Evolutionary conservation across 352 stramenopile genomes (phyloP).

Genomic region (Phytophthora fragariae): DNA sequence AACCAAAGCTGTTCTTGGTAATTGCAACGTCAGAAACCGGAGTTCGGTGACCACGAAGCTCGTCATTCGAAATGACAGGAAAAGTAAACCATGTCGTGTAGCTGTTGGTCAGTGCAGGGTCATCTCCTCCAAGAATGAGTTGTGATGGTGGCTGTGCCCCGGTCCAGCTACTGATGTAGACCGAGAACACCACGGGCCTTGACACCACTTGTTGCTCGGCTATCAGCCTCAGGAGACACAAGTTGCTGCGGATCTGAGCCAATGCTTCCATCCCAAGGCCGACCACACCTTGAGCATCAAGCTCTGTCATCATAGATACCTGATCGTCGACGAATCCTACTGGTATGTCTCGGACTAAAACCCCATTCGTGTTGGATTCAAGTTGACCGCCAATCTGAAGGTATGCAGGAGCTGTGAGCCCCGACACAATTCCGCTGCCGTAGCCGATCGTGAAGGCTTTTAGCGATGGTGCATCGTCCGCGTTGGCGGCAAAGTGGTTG

Average conservation of each 20-base stretch:
- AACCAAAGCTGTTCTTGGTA: conserved; percentile 15
- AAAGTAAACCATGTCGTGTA: conserved; percentile 26
- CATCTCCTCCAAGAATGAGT: conserved; percentile 22
- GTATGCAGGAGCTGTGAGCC: conserved; percentile 8
- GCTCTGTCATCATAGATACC: conserved; percentile 1
- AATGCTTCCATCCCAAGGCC: conserved; percentile 31
- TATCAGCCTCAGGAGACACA: conserved; percentile 7
- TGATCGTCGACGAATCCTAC: conserved; percentile 22
- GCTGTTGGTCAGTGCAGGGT: conserved; percentile 11
- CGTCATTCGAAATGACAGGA: conserved; percentile 14
- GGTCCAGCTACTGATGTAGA: conserved; percentile 24
- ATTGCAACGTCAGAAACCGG: background rate
- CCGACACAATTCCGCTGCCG: conserved; percentile 28
- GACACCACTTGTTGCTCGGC: background rate
- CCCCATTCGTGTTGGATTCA: background rate
- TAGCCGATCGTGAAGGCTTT: conserved; percentile 20
- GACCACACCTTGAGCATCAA: conserved; percentile 25
- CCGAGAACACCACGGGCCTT: conserved; percentile 9
- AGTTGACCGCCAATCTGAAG: conserved; percentile 4
- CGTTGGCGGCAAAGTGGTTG: background rate
- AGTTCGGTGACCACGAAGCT: background rate
- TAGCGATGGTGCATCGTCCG: background rate
- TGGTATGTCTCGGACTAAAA: conserved; percentile 13
- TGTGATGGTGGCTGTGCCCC: conserved; percentile 20
- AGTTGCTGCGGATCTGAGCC: conserved; percentile 19